A percentile compares a stretch with the other conserved stretches of the same genome.
These are phyloP conservation scores for Solanum lycopersicoides DNA, from an alignment of 257 asterid genomes.

Conservation along the genomic window DNA sequence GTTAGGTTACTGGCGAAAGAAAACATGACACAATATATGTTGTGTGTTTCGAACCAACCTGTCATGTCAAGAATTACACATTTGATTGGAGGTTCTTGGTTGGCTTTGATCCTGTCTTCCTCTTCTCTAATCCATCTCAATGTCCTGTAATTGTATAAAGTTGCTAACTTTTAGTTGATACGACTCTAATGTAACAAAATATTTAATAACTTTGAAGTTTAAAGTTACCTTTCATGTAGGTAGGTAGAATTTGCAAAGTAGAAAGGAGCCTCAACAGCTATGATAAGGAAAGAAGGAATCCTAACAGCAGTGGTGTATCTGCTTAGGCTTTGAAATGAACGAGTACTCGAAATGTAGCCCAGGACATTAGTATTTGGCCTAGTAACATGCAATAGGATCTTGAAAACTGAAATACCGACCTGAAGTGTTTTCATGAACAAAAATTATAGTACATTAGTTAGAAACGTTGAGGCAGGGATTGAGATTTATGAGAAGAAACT, in stretches of 20 bases:
- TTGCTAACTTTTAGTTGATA: background rate
- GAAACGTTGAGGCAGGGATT: background rate
- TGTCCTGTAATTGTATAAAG: slow-evolving; percentile 32
- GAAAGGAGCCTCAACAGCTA: slow-evolving; percentile 76
- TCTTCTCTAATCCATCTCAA: slow-evolving; percentile 81
- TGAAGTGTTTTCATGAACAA: slow-evolving; percentile 1
- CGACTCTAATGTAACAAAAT: background rate
- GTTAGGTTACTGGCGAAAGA: background rate
- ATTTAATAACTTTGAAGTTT: background rate
- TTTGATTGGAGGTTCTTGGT: slow-evolving; percentile 34
- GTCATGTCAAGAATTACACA: slow-evolving; percentile 87
- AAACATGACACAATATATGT: background rate
- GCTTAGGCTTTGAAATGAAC: slow-evolving; percentile 49
- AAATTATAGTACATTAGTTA: background rate
- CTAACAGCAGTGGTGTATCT: slow-evolving; percentile 61
- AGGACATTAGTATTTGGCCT: slow-evolving; percentile 66
- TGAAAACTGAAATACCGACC: slow-evolving; percentile 91
- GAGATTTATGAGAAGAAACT: slow-evolving; percentile 8
- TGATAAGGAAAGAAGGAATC: slow-evolving; percentile 54
- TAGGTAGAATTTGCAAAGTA: slow-evolving; percentile 84
- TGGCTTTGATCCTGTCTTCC: slow-evolving; percentile 58
- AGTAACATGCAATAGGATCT: slow-evolving; percentile 75
- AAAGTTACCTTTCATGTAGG: slow-evolving; percentile 71
- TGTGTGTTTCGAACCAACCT: slow-evolving; percentile 25
- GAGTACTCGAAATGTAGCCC: slow-evolving; percentile 77